Conservation (phyloP, 805 yeast genomes). For the Starmerella riodocensis region DNA sequence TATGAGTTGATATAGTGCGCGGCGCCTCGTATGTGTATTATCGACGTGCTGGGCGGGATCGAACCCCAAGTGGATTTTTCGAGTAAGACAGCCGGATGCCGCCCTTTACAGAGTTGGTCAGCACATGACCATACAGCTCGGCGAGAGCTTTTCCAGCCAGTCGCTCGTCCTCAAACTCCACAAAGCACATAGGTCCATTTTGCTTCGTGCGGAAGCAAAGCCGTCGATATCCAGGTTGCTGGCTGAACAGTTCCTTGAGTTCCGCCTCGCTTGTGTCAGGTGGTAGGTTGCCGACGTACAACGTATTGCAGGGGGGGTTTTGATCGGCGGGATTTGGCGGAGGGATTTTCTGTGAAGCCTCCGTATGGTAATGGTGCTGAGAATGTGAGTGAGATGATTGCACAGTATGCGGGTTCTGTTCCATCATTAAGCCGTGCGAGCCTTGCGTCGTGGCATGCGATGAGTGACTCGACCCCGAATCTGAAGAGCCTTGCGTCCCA, state of each 20-base stretch:
- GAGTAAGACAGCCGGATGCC: conserved; percentile 90
- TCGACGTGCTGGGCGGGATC: conserved; percentile 39
- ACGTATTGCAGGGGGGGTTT: conserved; percentile 95
- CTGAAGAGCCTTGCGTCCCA: too few relatives aligned
- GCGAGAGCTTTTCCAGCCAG: conserved; percentile 89
- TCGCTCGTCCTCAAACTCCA: conserved; percentile 91
- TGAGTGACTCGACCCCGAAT: too few relatives aligned
- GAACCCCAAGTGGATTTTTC: conserved; percentile 91
- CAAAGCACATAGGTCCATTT: conserved; percentile 97
- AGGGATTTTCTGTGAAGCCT: conserved; percentile 24
- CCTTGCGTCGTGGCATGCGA: too few relatives aligned
- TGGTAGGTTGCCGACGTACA: conserved; percentile 93
- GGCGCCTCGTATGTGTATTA: too few relatives aligned
- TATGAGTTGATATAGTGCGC: too few relatives aligned
- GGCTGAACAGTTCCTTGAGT: conserved; percentile 69
- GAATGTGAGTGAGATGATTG: neutral
- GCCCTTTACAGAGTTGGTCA: conserved; percentile 81
- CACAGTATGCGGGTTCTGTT: too few relatives aligned
- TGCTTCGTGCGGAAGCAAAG: conserved; percentile 79
- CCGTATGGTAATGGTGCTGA: neutral
- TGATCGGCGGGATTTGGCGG: conserved; percentile 95
- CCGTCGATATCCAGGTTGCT: conserved; percentile 85
- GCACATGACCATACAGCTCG: conserved; percentile 81
- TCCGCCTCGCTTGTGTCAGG: conserved; percentile 95
- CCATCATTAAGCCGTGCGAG: too few relatives aligned